phyloP scores from a whole-genome alignment of 148 eudicot species.

The Simmondsia chinensis region DNA sequence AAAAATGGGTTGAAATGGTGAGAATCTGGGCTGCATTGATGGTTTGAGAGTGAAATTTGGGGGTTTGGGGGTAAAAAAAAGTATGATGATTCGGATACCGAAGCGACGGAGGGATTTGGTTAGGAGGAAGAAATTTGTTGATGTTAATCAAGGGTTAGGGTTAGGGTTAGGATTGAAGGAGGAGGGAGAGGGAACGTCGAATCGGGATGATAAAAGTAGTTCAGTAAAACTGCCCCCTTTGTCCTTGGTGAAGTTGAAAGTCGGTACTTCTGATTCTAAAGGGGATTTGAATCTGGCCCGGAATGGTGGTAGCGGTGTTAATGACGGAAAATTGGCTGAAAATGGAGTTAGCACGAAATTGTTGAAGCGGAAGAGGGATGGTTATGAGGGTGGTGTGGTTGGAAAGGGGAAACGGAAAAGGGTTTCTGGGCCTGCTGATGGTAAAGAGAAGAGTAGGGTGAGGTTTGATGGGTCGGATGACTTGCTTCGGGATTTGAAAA shows the following conservation, averaged over 20 bases:
- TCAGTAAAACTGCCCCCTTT: too few relatives aligned
- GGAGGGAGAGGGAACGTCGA: constrained; percentile 15
- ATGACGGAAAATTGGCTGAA: constrained; percentile 7
- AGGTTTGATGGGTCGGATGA: constrained; percentile 18
- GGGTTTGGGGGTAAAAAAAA: too few relatives aligned
- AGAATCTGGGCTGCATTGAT: too few relatives aligned
- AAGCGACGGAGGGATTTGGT: constrained; percentile 68
- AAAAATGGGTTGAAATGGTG: too few relatives aligned
- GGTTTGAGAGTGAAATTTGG: too few relatives aligned
- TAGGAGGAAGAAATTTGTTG: constrained; percentile 56
- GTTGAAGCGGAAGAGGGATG: constrained; percentile 11
- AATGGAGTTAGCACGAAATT: too few relatives aligned
- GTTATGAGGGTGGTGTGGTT: constrained; percentile 8
- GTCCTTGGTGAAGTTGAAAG: too few relatives aligned
- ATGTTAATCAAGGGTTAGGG: constrained; percentile 20
- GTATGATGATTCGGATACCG: too few relatives aligned
- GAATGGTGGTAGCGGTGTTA: constrained; percentile 12
- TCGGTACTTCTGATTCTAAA: constrained; percentile 17
- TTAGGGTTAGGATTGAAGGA: too few relatives aligned
- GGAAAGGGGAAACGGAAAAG: constrained; percentile 29
- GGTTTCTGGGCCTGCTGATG: constrained; percentile 11
- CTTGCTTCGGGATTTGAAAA: constrained; percentile 20
- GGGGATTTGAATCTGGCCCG: background rate
- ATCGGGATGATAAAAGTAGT: constrained; percentile 20
- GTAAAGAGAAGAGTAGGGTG: constrained; percentile 21